phyloP scores from a whole-genome alignment of 2,329 filamentous ascomycete species.

The Hypoxylon sp. region DNA sequence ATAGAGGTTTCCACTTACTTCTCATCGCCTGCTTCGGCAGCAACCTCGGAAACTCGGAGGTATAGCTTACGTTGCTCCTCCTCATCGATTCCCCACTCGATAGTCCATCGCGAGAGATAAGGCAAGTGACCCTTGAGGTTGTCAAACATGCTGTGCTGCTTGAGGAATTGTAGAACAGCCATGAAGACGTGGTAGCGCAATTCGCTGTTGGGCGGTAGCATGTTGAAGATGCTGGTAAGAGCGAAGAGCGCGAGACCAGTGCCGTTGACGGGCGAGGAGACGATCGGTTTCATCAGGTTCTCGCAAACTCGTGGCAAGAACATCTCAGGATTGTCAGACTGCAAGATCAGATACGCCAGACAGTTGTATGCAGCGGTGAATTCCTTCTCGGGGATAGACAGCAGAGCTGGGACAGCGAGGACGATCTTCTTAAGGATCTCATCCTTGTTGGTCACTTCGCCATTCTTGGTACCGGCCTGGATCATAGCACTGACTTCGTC shows the following conservation, averaged over 20 bases:
- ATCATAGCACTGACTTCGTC: slow-evolving; percentile 79
- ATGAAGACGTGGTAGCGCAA: slow-evolving; percentile 90
- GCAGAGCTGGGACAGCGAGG: slow-evolving; percentile 77
- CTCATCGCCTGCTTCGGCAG: slow-evolving; percentile 78
- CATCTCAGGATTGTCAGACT: slow-evolving; percentile 84
- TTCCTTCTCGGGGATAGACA: slow-evolving; percentile 91
- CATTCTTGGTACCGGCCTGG: slow-evolving; percentile 67
- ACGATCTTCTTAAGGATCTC: slow-evolving; percentile 91
- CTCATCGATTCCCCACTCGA: slow-evolving; percentile 81
- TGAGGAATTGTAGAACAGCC: slow-evolving; percentile 85
- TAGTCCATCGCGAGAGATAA: slow-evolving; percentile 82
- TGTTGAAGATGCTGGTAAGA: slow-evolving; percentile 96
- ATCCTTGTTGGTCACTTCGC: slow-evolving; percentile 63
- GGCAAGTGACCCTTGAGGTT: slow-evolving; percentile 83
- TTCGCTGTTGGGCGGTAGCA: slow-evolving; percentile 77
- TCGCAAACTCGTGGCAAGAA: slow-evolving; percentile 88
- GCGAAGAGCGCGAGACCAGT: slow-evolving; percentile 86
- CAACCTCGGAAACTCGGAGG: slow-evolving; percentile 81
- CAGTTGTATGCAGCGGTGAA: slow-evolving; percentile 97
- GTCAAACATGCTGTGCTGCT: slow-evolving; percentile 78
- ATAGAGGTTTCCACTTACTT: slow-evolving; percentile 61
- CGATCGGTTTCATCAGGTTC: slow-evolving; percentile 87
- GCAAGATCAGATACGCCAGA: slow-evolving; percentile 89
- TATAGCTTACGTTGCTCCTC: slow-evolving; percentile 88
- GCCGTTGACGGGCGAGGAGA: slow-evolving; percentile 85